Percentiles rank a stretch among this genome's conserved stretches.
These are phyloP conservation scores for Stylosanthes scabra DNA, from an alignment of 331 rosid genomes.

Conservation along the genomic window DNA sequence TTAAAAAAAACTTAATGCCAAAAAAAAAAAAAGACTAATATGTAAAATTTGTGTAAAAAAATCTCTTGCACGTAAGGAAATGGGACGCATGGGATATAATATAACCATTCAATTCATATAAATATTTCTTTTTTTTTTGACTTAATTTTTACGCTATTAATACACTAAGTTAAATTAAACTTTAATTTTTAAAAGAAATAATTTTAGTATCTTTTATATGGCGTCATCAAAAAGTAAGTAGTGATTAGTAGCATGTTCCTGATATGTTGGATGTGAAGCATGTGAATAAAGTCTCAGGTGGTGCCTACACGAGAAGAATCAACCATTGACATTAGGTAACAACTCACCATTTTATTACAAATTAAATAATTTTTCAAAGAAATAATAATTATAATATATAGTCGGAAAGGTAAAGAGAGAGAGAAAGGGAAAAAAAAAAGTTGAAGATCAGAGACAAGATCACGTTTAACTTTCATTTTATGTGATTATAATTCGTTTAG, in stretches of 20 bases:
- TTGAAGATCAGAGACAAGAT: slow-evolving; percentile 34
- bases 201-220: background rate
- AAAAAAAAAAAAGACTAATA: too few relatives aligned
- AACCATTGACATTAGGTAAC: background rate
- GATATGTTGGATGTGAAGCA: slow-evolving; percentile 33
- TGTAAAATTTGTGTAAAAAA: too few relatives aligned
- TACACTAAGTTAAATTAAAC: too few relatives aligned
- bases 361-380: background rate
- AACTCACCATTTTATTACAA: background rate
- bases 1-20: too few relatives aligned
- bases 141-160: too few relatives aligned
- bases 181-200: too few relatives aligned
- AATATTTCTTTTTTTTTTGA: too few relatives aligned
- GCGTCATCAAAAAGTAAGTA: background rate
- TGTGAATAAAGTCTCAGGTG: slow-evolving; percentile 15
- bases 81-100: too few relatives aligned
- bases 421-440: slow-evolving; percentile 10
- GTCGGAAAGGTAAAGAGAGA: too few relatives aligned
- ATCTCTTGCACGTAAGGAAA: too few relatives aligned
- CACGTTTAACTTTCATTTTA: slow-evolving; percentile 30
- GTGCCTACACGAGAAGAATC: slow-evolving; percentile 21
- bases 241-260: slow-evolving; percentile 17
- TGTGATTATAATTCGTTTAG: background rate
- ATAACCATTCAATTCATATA: too few relatives aligned
- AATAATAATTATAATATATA: background rate